Evolutionary conservation across 176 grass and related monocot species (phyloP), one percentile per base, ranked within the genome.

Genomic region (Luzula sylvatica): DNA sequence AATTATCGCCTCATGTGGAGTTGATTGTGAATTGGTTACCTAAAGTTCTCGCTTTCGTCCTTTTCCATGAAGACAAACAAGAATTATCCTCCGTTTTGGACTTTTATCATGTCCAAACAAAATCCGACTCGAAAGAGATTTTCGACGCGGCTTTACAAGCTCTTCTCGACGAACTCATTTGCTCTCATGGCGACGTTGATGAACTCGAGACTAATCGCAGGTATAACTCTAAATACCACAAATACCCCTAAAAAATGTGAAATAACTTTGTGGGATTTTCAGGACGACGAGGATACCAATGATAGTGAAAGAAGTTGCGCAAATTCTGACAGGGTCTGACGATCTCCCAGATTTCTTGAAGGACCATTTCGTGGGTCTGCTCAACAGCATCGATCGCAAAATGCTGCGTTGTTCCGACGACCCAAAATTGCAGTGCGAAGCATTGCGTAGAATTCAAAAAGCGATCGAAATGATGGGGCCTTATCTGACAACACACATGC

Each of bases 381-480:
- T 95, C 12, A 88, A 95, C 66, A 86, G 80, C 26, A 82, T 96
- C 46, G 77, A 96, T 54, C 77, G 73, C 67, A 96, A 88, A 57
- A 88, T 96, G 90, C 84, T 96, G 68, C 76, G 66, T 46, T 35
- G 30, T 9, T 78, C 76, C 32, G 80, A 88, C 73, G 73, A 88
- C 16, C 29, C 54, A 17, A 72, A 76, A 58, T 67, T 88, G 62
- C 90, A 88, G 68, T 82, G 78, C 56, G 80, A 88, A 59, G 77
- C 77, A 38, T 79, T 95, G 60, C 81, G 75, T 42, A 76, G 76
- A 56, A 88, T 95, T 66, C 61, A 70, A 45, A 95, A 86, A 66
- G 67, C 85, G 61, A 74, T 88, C 42, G 90, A 95, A 80, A 86
- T 95, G 77, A 95, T 95, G 90, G 84, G 90, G 32, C 80, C 90